phyloP scores from a whole-genome alignment of 164 flowering plant genomes.

The Litsea cubeba region DNA sequence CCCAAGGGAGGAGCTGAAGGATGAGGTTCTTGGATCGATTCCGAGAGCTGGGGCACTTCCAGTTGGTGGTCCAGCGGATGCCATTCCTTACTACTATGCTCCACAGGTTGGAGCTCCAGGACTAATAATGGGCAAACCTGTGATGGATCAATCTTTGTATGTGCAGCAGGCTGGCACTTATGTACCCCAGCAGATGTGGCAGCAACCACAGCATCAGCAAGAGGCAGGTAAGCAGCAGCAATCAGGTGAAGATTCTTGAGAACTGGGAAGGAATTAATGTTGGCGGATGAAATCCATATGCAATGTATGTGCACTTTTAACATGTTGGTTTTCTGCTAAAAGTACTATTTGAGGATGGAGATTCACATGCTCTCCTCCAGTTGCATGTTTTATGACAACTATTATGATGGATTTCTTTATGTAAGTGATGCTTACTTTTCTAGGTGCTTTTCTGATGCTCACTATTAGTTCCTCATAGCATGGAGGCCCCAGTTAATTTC shows the following conservation, averaged over 20 bases:
- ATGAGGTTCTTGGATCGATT: conserved; percentile 51
- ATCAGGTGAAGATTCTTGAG: neutral
- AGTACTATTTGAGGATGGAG: no score
- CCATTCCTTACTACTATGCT: conserved; percentile 53
- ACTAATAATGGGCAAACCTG: conserved; percentile 47
- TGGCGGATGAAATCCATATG: neutral
- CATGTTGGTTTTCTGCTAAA: no score
- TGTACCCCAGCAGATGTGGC: conserved; percentile 45
- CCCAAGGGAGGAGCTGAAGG: conserved; percentile 73
- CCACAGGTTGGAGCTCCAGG: conserved; percentile 39
- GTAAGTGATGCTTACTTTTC: neutral
- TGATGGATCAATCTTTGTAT: conserved; percentile 42
- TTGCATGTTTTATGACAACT: neutral
- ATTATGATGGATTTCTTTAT: neutral
- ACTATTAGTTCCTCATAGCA: no score
- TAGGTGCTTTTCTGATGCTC: neutral
- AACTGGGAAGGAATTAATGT: neutral
- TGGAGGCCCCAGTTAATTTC: no score
- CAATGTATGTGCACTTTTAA: neutral
- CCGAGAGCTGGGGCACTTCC: conserved; percentile 44
- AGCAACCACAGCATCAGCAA: conserved; percentile 12
- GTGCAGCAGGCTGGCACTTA: conserved; percentile 46
- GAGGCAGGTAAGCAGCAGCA: neutral
- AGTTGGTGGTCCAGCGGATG: conserved; percentile 49
- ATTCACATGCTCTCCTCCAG: neutral